phyloP scores from a whole-genome alignment of 345 rosid genomes.

The Syzygium grande region DNA sequence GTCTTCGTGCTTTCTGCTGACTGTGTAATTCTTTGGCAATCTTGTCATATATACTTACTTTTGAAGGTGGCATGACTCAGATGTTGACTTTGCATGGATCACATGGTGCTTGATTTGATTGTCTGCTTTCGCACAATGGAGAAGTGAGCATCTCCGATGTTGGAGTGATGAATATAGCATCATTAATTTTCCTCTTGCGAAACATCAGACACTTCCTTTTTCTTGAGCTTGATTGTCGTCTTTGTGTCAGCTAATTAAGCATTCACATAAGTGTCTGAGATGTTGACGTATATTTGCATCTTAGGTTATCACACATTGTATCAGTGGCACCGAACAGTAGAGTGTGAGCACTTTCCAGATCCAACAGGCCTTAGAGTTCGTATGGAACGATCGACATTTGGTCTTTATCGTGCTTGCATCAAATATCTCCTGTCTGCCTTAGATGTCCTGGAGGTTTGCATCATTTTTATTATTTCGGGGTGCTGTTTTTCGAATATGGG shows the following conservation, averaged over 20 bases:
- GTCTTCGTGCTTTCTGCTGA: not conserved
- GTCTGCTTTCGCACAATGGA: not conserved
- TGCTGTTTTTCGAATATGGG: not conserved
- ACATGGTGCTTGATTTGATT: not conserved
- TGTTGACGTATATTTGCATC: slow-evolving; percentile 1
- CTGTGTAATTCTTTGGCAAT: not conserved
- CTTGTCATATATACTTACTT: not conserved
- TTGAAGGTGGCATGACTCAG: not conserved
- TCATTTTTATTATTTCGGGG: not conserved
- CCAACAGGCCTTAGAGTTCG: slow-evolving; percentile 91
- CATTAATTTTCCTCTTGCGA: not conserved
- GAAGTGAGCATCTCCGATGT: not conserved
- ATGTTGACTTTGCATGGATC: not conserved
- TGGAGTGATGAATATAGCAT: not conserved
- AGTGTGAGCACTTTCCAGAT: slow-evolving; percentile 88
- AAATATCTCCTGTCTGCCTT: slow-evolving; percentile 97
- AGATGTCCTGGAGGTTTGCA: slow-evolving; percentile 86
- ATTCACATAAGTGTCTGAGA: not conserved
- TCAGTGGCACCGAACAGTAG: slow-evolving; percentile 84
- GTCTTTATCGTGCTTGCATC: slow-evolving; percentile 93
- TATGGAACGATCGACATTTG: slow-evolving; percentile 87
- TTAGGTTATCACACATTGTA: slow-evolving; percentile 85
- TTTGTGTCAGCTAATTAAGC: not conserved
- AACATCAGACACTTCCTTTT: not conserved
- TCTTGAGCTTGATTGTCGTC: not conserved